phyloP scores from a whole-genome alignment of 2,329 filamentous ascomycete genomes.

The Diaporthe ampelina region DNA sequence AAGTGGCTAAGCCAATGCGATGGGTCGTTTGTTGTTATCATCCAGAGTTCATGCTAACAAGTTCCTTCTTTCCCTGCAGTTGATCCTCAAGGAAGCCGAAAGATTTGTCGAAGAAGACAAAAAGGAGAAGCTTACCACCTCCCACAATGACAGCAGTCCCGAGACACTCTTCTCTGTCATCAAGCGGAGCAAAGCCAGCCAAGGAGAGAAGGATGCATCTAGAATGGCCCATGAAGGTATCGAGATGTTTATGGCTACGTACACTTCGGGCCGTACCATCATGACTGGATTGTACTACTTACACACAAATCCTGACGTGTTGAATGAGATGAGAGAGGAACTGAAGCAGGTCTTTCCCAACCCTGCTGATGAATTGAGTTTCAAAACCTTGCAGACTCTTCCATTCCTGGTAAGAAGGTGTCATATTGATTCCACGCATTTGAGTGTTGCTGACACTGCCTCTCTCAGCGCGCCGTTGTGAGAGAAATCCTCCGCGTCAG shows the following conservation, averaged over 20 bases:
- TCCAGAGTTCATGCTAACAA: no score
- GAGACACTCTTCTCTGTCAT: constrained; percentile 20
- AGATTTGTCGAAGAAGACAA: neutral
- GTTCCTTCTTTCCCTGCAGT: neutral
- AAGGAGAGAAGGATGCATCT: neutral
- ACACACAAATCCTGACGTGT: neutral
- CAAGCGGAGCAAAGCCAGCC: neutral
- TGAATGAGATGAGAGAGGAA: neutral
- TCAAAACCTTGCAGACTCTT: neutral
- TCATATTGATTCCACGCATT: no score
- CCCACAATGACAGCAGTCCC: neutral
- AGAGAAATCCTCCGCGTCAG: constrained; percentile 4
- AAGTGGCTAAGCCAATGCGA: no score
- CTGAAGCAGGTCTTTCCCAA: neutral
- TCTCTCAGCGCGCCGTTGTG: neutral
- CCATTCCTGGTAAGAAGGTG: constrained; percentile 13
- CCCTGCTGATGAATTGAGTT: neutral
- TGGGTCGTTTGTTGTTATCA: no score
- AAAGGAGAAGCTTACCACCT: neutral
- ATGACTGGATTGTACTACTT: constrained; percentile 3
- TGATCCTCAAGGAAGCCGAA: constrained; percentile 6
- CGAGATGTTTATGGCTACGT: constrained; percentile 23
- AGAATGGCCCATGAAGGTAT: constrained; percentile 13
- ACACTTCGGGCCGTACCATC: constrained; percentile 9
- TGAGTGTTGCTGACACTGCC: neutral